A percentile compares a stretch with the other conserved stretches of the same genome.
Conservation (phyloP, 441 rosid species). For the Brassica balearica region DNA sequence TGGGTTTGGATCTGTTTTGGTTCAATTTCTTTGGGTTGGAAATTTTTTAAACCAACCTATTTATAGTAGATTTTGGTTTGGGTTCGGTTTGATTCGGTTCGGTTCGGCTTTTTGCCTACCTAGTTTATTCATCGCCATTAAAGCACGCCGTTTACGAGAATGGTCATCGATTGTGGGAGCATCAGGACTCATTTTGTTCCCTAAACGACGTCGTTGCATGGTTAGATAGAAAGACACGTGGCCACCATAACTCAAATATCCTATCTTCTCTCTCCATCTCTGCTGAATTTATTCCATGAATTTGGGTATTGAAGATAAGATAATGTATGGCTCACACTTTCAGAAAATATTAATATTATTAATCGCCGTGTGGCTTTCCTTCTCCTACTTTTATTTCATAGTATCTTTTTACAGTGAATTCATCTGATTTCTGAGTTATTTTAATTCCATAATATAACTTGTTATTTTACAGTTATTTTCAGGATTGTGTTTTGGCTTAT, state of each 20-base stretch:
- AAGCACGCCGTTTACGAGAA: background rate
- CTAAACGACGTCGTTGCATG: background rate
- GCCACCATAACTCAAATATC: constrained; percentile 25
- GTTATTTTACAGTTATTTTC: too few relatives aligned
- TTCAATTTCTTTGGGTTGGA: too few relatives aligned
- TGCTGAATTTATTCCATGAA: constrained; percentile 36
- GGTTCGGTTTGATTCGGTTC: too few relatives aligned
- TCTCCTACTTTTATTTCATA: constrained; percentile 4
- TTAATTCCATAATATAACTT: background rate
- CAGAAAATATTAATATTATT: constrained; percentile 1
- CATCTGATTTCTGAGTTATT: constrained; percentile 10
- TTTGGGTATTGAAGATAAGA: constrained; percentile 40
- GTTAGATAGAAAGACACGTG: constrained; percentile 1
- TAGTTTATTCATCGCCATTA: background rate
- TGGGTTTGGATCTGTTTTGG: too few relatives aligned
- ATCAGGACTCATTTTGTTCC: background rate
- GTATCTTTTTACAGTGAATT: background rate
- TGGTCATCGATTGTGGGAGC: background rate
- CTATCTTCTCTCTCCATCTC: constrained; percentile 21
- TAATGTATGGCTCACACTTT: constrained; percentile 45
- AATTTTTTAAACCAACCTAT: too few relatives aligned
- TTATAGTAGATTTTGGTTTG: too few relatives aligned
- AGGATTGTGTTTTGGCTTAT: constrained; percentile 9
- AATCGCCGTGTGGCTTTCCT: background rate
- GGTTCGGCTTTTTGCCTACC: too few relatives aligned